Percentiles rank a stretch among this genome's conserved stretches.
Evolutionary conservation across 129 eudicot genomes (phyloP).

Genomic region (Sambucus nigra): DNA sequence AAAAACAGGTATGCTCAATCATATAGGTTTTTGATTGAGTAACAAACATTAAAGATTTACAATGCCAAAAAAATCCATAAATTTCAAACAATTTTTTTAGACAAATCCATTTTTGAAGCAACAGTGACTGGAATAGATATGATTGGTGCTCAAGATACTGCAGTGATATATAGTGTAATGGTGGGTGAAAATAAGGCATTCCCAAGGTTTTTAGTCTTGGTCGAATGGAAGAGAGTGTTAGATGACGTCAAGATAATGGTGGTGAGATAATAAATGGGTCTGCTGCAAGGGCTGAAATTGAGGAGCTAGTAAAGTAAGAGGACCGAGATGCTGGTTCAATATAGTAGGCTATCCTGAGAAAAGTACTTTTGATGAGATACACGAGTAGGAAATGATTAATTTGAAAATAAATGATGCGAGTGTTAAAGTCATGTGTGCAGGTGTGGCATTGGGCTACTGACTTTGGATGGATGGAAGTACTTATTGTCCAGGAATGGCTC

Average conservation of each 20-base stretch:
- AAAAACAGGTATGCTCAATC: no score
- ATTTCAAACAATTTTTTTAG: no score
- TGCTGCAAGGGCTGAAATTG: constrained; percentile 14
- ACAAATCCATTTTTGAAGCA: no score
- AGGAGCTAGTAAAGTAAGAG: constrained; percentile 13
- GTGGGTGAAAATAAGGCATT: constrained; percentile 67
- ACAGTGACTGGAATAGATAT: constrained; percentile 87
- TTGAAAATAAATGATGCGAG: constrained; percentile 65
- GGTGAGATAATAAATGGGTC: constrained; percentile 19
- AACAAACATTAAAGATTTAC: no score
- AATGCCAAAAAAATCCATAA: no score
- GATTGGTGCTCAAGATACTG: constrained; percentile 93
- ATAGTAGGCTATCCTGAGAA: constrained; percentile 13
- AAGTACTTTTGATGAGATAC: constrained; percentile 25
- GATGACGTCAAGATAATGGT: constrained; percentile 27
- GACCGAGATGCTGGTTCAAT: constrained; percentile 20
- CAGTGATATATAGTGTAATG: constrained; percentile 80
- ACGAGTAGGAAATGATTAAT: constrained; percentile 58
- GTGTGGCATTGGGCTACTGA: constrained; percentile 69
- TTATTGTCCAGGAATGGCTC: constrained; percentile 37
- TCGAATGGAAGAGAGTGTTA: constrained; percentile 38
- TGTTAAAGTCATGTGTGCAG: constrained; percentile 83
- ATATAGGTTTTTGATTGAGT: no score
- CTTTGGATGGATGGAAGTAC: constrained; percentile 59
- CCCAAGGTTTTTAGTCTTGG: constrained; percentile 79